Percentiles rank a stretch among this genome's conserved stretches.
Evolutionary conservation across 495 filamentous ascomycete species (phyloP).

Genomic region (Aspergillus coremiiformis): DNA sequence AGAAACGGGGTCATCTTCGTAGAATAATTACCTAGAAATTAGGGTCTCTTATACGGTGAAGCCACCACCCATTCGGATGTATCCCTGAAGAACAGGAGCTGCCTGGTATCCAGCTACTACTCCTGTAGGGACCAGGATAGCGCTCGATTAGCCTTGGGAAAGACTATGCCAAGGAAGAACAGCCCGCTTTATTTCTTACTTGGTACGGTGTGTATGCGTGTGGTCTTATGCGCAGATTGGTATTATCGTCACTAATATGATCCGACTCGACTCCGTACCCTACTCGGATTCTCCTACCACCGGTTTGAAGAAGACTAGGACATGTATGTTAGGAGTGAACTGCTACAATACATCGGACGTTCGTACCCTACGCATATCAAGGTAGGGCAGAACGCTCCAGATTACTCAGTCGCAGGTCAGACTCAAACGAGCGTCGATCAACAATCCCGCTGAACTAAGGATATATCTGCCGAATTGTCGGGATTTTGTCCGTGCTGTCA

Average conservation of each 20-base stretch:
- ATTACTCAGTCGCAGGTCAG: background rate
- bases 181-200: background rate
- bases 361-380: background rate
- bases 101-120: background rate
- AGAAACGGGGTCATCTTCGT: background rate
- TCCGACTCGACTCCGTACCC: no score
- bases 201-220: background rate
- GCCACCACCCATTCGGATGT: background rate
- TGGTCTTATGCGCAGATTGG: background rate
- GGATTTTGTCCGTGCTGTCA: conserved; percentile 5
- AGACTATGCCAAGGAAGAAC: background rate
- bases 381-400: background rate
- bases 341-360: no score
- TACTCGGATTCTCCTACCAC: background rate
- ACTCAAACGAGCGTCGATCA: conserved; percentile 7
- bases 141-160: background rate
- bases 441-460: conserved; percentile 2
- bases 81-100: background rate
- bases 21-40: background rate
- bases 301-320: background rate
- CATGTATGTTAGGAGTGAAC: background rate
- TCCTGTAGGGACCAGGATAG: conserved; percentile 5
- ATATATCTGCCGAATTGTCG: conserved; percentile 5
- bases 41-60: background rate
- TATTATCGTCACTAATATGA: background rate